Evolutionary conservation across 2,329 filamentous ascomycete genomes (phyloP), one percentile per base, ranked within the genome.

Genomic region (Akanthomyces dipterigenus): DNA sequence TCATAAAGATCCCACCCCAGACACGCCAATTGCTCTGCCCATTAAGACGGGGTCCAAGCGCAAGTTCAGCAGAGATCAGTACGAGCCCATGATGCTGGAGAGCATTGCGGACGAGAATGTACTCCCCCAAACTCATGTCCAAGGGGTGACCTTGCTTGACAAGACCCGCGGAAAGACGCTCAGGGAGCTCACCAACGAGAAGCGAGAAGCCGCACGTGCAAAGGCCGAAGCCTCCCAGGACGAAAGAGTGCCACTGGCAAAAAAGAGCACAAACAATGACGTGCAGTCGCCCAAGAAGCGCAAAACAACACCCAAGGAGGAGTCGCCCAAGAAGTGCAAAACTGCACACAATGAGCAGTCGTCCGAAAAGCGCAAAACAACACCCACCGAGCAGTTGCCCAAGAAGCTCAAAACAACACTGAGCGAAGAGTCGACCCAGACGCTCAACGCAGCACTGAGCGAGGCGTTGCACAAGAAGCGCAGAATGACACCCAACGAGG

Each of bases 201-300:
- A 74, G 59, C 78, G 75, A 60, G 78, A 80, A n/a, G 66, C 66
- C 3, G 48, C 20, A 11, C 71, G 71, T 55, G 72, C 75, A 50
- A 72, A 68, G 50, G 64, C 69, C 9, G 67, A 69, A n/a, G 63
- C 67, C 1, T 62, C 65, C 11, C 7, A 66, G 69, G 12, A 68
- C 69, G 4, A 70, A 40, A 78, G 83, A 55, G 81, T 77, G 62
- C 80, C 83, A 1, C 73, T 86, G 12, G 74, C 78, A 8, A 75
- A 76, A 50, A 88, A 88, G 72, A 88, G 76, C 71, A 81, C 82
- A 18, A 87, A 87, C 67, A 78, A 84, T 60, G 80, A 83, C 65
- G 68, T 88, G 48, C 75, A 76, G 34, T 87, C 86, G 2, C 85
- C 85, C 0, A 83, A 78, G 67, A 87, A 87, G 69, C 53, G 71